Base-by-base conservation (phyloP, 2,329 filamentous ascomycete genomes). In the Pseudogymnoascus sp. region DNA sequence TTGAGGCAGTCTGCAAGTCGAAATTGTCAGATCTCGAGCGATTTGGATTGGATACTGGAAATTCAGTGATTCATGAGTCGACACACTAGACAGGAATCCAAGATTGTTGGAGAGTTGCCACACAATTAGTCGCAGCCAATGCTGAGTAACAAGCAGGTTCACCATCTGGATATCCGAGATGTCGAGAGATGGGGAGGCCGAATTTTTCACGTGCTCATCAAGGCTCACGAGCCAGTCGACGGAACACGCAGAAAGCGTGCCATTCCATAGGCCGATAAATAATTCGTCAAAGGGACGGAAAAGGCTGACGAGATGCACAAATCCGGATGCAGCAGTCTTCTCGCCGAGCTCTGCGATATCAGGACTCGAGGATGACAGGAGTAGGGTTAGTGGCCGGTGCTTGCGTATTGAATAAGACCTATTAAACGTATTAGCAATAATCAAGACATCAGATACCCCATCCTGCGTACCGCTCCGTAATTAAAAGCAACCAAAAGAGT, bases 61-160 rank as follows among this genome's bases (percentile, higher is more conserved):
- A 35, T 79, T 83, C 80, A 87, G 83, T 56, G 83, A 82, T 65
- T 80, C 80, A 63, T 88, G 82, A 6, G 78, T 74, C 0, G 85
- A 79, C 2, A 79, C 79, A 33, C 82, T 84, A 33, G 84, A 87
- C 19, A 89, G 77, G 23, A 85, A 82, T 3, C 85, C 84, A 67
- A 88, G 85, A 19, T 83, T 82, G 68, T 88, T 88, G 2, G 86
- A 86, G 1, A 87, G 80, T 68, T 89, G 87, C 87, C 87, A 90
- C n/a, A 89, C 83, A 75, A 89, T 87, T 1, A 86, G 83, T 17
- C 84, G 79, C 4, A 90, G 77, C 87, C 87, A 90, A 69, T 88
- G 86, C 70, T 90, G 87, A 1, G 86, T 89, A 62, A 88, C 82
- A 46, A 88, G 78, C 17, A 90, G 79, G 68, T 90, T 86, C 6